These are phyloP conservation scores for Quaeritorhiza haematococci DNA, from an alignment of 371 early-diverging fungal genomes.

Conservation along the genomic window DNA sequence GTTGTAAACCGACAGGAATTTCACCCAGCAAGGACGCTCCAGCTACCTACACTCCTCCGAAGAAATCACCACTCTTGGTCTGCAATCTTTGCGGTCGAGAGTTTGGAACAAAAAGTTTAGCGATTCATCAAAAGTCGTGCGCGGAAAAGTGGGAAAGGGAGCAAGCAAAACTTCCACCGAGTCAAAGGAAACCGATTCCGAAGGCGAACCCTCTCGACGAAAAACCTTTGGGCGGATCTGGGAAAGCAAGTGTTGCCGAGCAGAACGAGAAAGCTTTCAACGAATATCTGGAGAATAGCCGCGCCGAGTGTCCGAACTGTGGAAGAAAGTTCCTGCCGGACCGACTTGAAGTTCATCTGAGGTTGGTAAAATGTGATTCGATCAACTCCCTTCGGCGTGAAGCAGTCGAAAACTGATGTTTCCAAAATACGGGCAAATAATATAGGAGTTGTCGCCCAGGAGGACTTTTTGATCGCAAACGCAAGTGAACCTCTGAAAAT, in stretches of 20 bases:
- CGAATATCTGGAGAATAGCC: slow-evolving; percentile 1
- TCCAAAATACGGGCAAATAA: too few species aligned
- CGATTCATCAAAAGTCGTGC: slow-evolving; percentile 15
- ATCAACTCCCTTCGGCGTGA: too few species aligned
- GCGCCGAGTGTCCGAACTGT: slow-evolving; percentile 15
- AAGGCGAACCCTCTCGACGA: too few species aligned
- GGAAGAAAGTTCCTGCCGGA: slow-evolving; percentile 10
- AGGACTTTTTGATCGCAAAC: too few species aligned
- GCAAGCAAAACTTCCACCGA: slow-evolving; percentile 15
- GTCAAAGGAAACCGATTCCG: slow-evolving; percentile 13
- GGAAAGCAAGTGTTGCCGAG: background rate
- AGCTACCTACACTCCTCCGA: too few species aligned
- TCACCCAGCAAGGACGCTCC: too few species aligned
- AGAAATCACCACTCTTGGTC: background rate
- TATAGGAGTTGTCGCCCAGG: too few species aligned
- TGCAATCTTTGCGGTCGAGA: slow-evolving; percentile 8
- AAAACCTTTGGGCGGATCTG: too few species aligned
- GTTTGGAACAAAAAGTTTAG: slow-evolving; percentile 11
- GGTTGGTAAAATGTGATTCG: too few species aligned
- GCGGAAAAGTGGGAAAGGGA: slow-evolving; percentile 11
- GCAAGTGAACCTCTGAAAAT: too few species aligned
- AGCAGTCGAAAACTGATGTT: too few species aligned
- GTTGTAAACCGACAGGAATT: too few species aligned
- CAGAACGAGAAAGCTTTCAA: slow-evolving; percentile 13
- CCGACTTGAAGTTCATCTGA: slow-evolving; percentile 16